Evolutionary conservation across 2,329 filamentous ascomycete genomes (phyloP), one percentile per base, ranked within the genome.

Genomic region (Fusarium tricinctum): DNA sequence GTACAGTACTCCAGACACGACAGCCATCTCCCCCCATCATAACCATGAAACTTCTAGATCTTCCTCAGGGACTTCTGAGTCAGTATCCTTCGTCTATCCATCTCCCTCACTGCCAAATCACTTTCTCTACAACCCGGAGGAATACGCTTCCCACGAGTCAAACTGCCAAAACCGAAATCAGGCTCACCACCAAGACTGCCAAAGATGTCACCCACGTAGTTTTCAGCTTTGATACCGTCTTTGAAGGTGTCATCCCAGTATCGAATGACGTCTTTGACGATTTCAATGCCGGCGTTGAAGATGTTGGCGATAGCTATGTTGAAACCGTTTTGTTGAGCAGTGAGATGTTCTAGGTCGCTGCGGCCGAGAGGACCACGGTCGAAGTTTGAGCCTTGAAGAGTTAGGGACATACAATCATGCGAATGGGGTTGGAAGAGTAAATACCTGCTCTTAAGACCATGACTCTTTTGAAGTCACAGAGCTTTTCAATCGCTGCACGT

Each of bases 201-300:
- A 68, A 92, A 89, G 54, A 93, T 89, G 73, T 92, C 90, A 8
- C 90, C 90, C 38, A 92, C 79, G 71, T 93, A 93, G 72, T 92
- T 92, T 3, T 75, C 79, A 0, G 89, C 79, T 63, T 80, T 75
- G 39, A 93, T 78, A 4, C 91, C 91, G 2, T 74, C 66, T 35
- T 81, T 77, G 69, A 89, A 93, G 0, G 80, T 88, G 15, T 75
- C 75, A 40, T 89, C 79, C 91, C 91, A 93, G 6, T 80, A 83
- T 1, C 76, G 59, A 14, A 92, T 60, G 58, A 93, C 89, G 3
- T 89, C 90, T 67, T 84, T 80, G 14, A 92, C 84, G 30, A 93
- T 88, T 72, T 88, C 81, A 6, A 90, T 81, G 2, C 91, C 91
- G 0, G 89, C 90, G 7, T 83, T 78, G 77, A 87, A 93, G 45